Evolutionary conservation across 2,329 filamentous ascomycete genomes (phyloP), one percentile per base, ranked within the genome.

Genomic region (Cercospora berteroae): DNA sequence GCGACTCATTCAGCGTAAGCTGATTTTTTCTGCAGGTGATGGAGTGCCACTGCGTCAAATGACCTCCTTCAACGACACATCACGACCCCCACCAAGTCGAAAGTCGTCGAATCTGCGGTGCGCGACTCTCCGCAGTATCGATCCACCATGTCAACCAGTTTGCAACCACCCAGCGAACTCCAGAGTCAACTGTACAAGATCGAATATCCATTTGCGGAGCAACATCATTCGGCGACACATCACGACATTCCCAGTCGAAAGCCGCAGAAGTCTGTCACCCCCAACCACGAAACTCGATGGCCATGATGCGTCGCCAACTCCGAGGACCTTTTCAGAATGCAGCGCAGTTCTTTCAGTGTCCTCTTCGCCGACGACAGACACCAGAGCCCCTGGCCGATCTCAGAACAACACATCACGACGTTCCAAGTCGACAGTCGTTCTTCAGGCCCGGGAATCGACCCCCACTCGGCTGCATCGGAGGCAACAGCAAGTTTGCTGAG

Each of bases 321-420:
- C 44, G 23, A 48, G 18, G 44, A 48, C 18, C 6, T 9, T 48
- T 23, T 18, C 44, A 23, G 44, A 48, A 48, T 48, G 20, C 44
- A 48, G 44, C 18, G 10, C 44, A 48, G 44, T 23, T 48, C 9
- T 42, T 48, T 5, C 44, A 20, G 9, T 12, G 20, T 48, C 18
- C 44, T 48, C 20, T 48, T 48, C 44, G 44, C 44, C 44, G 18
- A 12, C 44, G 44, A 5, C 13, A 23, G 18, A 29, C 52, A 56
- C 23, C 52, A 56, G 23, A 29, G 2, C 52, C 16, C 52, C 27
- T n/a, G 20, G 20, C 23, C 25, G 52, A 56, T 56, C 52, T 56
- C 16, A 25, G 13, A 31, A 56, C 59, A 39, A 48, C 59, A 48
- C 59, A 61, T 61, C 39, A 61, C 59, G 36, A 61, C 59, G 2